These are phyloP conservation scores for Schizophyllum amplum DNA, from an alignment of 1,284 basidiomycete genomes.

Conservation along the genomic window DNA sequence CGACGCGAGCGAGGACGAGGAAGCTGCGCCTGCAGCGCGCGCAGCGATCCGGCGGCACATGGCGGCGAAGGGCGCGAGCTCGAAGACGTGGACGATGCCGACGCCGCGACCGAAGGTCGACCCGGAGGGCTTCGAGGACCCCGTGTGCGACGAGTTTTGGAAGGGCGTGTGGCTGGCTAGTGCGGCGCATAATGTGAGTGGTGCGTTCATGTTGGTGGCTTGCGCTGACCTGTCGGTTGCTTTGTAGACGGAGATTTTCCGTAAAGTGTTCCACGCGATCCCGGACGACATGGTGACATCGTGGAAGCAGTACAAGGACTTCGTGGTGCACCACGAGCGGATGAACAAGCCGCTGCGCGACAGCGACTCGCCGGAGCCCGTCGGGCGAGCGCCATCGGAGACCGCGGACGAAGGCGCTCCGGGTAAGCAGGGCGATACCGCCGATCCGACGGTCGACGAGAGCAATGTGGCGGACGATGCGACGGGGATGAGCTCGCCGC, in stretches of 20 bases:
- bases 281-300: conserved; percentile 89
- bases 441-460: conserved; percentile 11
- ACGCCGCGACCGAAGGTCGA: conserved; percentile 66
- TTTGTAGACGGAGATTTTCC: conserved; percentile 82
- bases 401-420: conserved; percentile 37
- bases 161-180: conserved; percentile 81
- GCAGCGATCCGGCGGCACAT: conserved; percentile 48
- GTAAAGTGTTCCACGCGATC: conserved; percentile 87
- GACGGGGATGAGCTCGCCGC: conserved; percentile 7
- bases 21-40: conserved; percentile 40
- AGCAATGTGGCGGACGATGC: background rate
- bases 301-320: conserved; percentile 94
- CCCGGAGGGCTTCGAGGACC: conserved; percentile 79
- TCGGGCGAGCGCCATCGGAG: conserved; percentile 52
- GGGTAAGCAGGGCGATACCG: conserved; percentile 17
- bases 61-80: conserved; percentile 37
- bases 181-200: conserved; percentile 75
- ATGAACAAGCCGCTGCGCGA: conserved; percentile 56
- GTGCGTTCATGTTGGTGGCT: conserved; percentile 3
- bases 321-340: conserved; percentile 68
- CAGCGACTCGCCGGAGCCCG: conserved; percentile 33
- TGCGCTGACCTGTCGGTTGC: conserved; percentile 3
- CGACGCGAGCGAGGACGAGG: conserved; percentile 45
- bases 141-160: conserved; percentile 81
- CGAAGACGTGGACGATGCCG: conserved; percentile 52